Percentiles rank a stretch among this genome's conserved stretches.
phyloP scores from a whole-genome alignment of 176 grass and related monocot genomes.

The Urochloa ruziziensis region DNA sequence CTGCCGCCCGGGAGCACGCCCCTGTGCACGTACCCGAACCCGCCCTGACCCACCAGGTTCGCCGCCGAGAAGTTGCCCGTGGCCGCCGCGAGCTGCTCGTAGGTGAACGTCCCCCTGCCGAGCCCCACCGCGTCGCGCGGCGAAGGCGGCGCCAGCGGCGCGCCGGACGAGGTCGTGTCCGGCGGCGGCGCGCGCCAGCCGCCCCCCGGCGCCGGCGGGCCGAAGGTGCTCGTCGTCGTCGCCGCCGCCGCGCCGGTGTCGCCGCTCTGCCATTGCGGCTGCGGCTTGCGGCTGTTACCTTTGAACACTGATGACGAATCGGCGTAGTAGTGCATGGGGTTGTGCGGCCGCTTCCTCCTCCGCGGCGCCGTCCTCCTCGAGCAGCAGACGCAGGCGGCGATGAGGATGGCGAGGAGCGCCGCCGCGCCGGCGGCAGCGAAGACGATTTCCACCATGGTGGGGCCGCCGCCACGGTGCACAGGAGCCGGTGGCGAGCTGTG shows the following conservation, averaged over 20 bases:
- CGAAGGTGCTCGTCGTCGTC: constrained; percentile 16
- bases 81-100: constrained; percentile 59
- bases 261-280: constrained; percentile 37
- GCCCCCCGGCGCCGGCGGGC: neutral
- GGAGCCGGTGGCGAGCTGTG: neutral
- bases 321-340: constrained; percentile 54
- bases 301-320: constrained; percentile 45
- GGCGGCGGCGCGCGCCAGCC: constrained; percentile 14
- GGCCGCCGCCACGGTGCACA: neutral
- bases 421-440: constrained; percentile 47
- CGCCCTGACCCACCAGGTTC: constrained; percentile 74
- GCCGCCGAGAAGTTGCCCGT: constrained; percentile 50
- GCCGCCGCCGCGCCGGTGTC: constrained; percentile 3
- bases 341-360: constrained; percentile 59
- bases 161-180: constrained; percentile 36
- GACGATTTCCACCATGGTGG: constrained; percentile 26
- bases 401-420: constrained; percentile 45
- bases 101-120: constrained; percentile 58
- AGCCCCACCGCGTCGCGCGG: constrained; percentile 31
- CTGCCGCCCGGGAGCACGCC: constrained; percentile 56
- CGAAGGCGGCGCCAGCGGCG: constrained; percentile 23
- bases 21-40: constrained; percentile 83
- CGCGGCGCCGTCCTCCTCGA: constrained; percentile 50
- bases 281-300: constrained; percentile 52
- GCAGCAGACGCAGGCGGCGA: constrained; percentile 56